A percentile compares a stretch with the other conserved stretches of the same genome.
These are phyloP conservation scores for Eucalyptus erythrocorys DNA, from an alignment of 345 rosid species.

Conservation along the genomic window DNA sequence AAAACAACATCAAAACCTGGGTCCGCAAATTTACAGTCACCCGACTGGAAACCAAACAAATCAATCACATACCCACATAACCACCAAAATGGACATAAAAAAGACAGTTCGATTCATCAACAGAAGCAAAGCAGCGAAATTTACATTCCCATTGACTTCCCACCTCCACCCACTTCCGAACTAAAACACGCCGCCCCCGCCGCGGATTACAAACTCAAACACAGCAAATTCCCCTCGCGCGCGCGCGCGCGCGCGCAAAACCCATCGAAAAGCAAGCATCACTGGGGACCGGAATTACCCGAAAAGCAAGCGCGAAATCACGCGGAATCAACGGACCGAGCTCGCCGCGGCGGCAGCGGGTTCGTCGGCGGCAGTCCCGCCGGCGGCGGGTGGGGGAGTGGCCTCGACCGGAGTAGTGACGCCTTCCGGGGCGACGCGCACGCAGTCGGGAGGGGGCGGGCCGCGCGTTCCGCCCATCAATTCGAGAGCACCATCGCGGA, in stretches of 20 bases:
- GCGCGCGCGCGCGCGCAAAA: neutral
- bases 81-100: neutral
- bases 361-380: no score
- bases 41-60: neutral
- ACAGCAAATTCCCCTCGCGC: neutral
- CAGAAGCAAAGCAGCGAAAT: neutral
- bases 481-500: neutral
- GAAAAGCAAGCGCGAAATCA: neutral
- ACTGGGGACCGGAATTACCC: neutral
- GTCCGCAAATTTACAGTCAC: neutral
- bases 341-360: neutral
- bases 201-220: neutral
- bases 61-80: neutral
- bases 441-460: neutral
- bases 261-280: neutral
- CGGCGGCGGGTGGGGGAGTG: neutral
- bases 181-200: neutral
- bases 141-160: neutral
- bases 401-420: neutral
- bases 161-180: neutral
- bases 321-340: neutral
- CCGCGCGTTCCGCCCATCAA: neutral
- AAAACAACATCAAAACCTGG: neutral
- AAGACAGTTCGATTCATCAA: neutral
- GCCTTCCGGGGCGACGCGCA: neutral